These are phyloP conservation scores for Naegleria gruberi DNA, from an alignment of 208 protist species.

Conservation along the genomic window DNA sequence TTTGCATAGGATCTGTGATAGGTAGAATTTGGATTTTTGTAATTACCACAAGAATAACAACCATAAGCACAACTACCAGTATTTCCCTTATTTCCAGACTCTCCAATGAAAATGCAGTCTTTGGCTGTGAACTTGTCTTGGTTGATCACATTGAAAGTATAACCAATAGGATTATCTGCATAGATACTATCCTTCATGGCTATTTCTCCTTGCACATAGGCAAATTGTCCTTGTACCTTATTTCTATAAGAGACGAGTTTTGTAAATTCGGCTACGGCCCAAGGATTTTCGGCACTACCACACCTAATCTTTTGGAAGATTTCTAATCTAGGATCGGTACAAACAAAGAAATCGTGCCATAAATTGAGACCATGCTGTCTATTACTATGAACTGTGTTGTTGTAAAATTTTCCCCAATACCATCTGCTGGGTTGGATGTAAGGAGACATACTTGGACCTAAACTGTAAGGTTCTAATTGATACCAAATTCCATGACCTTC, in stretches of 20 bases:
- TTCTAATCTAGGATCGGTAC: background rate
- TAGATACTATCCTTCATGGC: background rate
- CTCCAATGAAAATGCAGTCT: background rate
- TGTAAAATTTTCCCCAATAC: background rate
- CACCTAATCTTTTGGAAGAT: background rate
- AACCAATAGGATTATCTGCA: background rate
- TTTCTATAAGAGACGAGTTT: background rate
- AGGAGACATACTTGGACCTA: background rate
- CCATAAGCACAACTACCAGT: background rate
- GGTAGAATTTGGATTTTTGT: background rate
- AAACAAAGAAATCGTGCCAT: background rate
- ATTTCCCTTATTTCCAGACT: background rate
- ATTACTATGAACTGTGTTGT: constrained; percentile 40
- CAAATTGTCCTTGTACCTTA: background rate
- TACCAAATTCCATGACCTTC: constrained; percentile 40
- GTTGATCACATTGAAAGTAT: background rate
- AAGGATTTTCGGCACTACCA: background rate
- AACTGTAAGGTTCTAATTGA: background rate
- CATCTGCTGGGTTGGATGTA: background rate
- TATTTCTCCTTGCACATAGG: background rate
- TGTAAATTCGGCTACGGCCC: background rate
- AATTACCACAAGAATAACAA: background rate
- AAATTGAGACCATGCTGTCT: constrained; percentile 34
- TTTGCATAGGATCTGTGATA: background rate
- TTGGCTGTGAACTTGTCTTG: background rate